These are phyloP conservation scores for Diplodia corticola DNA, from an alignment of 2,329 filamentous ascomycete genomes.

Conservation along the genomic window DNA sequence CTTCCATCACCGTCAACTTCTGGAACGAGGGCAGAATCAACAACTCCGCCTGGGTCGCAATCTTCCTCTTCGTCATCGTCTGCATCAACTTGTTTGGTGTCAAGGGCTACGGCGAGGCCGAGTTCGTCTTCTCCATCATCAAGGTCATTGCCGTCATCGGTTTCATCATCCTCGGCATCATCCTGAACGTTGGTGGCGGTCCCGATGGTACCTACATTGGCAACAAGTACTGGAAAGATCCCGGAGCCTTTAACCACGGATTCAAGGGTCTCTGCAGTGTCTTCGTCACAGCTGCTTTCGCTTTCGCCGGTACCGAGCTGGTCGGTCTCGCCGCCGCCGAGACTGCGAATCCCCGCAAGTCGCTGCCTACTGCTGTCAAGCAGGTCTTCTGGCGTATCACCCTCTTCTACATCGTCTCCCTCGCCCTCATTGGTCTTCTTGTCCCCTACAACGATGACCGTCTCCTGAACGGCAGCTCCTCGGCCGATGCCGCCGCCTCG, in stretches of 20 bases:
- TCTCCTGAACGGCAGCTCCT: constrained; percentile 60
- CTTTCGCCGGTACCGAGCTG: constrained; percentile 75
- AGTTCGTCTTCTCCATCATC: constrained; percentile 83
- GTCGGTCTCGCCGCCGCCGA: constrained; percentile 73
- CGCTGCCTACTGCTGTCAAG: constrained; percentile 85
- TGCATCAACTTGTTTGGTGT: constrained; percentile 86
- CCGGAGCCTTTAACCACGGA: constrained; percentile 81
- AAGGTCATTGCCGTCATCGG: constrained; percentile 85
- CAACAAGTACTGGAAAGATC: constrained; percentile 71
- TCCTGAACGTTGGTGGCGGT: constrained; percentile 77
- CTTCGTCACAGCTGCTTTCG: constrained; percentile 73
- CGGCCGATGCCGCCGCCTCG: constrained; percentile 71
- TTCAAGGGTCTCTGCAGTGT: constrained; percentile 79
- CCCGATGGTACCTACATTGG: constrained; percentile 71
- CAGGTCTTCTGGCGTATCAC: constrained; percentile 96
- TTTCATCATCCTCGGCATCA: constrained; percentile 85
- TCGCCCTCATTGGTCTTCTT: constrained; percentile 78
- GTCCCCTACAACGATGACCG: constrained; percentile 70
- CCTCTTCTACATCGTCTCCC: constrained; percentile 79
- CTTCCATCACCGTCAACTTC: constrained; percentile 78
- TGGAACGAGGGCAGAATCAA: constrained; percentile 59
- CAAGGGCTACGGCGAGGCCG: constrained; percentile 86
- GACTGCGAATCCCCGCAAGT: constrained; percentile 77
- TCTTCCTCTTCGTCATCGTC: constrained; percentile 79
- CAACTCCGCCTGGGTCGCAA: constrained; percentile 67